phyloP scores from a whole-genome alignment of 192 early-diverging fungal species.

The Podila horticola region DNA sequence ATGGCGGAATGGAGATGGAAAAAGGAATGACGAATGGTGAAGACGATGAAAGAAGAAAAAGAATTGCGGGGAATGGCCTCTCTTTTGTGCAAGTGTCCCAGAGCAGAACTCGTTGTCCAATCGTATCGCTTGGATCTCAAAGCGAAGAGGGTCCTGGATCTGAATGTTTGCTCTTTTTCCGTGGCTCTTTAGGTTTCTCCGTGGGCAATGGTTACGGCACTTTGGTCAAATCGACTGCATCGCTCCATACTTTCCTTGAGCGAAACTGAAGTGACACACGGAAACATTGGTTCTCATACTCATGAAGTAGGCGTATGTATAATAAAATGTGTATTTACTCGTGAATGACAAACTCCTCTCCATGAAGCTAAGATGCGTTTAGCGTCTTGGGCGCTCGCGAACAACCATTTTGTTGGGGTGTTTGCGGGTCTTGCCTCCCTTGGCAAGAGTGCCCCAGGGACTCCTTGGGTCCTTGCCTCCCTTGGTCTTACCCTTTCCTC shows the following conservation, averaged over 20 bases:
- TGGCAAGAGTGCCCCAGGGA: conserved; percentile 92
- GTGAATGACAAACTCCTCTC: not conserved
- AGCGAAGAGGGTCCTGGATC: no score
- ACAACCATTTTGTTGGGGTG: conserved; percentile 76
- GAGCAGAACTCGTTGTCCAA: not conserved
- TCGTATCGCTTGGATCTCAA: no score
- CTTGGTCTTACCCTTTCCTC: conserved; percentile 94
- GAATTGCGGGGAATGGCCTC: not conserved
- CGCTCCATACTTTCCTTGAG: no score
- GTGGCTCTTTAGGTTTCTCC: no score
- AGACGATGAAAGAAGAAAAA: conserved; percentile 2
- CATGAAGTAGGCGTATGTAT: no score
- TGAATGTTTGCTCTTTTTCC: no score
- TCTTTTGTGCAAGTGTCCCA: not conserved
- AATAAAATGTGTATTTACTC: no score
- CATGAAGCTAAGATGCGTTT: conserved; percentile 1
- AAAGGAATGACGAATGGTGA: no score
- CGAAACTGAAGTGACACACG: no score
- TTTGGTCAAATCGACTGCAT: no score
- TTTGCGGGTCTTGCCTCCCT: conserved; percentile 90
- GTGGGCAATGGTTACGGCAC: no score
- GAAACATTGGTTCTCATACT: no score
- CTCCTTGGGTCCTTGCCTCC: conserved; percentile 86
- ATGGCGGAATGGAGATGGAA: not conserved
- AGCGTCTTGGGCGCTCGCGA: conserved; percentile 68